Percentiles rank a stretch among this genome's conserved stretches.
These are phyloP conservation scores for Microcos paniculata DNA, from an alignment of 345 rosid species.

Conservation along the genomic window DNA sequence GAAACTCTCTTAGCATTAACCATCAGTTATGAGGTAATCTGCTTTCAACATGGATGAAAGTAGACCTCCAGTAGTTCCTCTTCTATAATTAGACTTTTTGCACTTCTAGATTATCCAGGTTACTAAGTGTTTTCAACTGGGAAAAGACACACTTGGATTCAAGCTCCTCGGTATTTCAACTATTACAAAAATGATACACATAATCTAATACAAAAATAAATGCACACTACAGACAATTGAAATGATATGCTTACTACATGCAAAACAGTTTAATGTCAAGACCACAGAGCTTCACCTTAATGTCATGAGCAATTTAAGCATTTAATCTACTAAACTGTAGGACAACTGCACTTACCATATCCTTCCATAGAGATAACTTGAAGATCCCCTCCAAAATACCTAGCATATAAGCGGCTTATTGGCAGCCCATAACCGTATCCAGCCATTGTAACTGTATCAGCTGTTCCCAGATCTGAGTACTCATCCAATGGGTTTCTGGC, in stretches of 20 bases:
- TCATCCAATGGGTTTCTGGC: conserved; percentile 89
- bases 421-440: conserved; percentile 97
- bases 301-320: not conserved
- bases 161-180: not conserved
- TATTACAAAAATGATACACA: not conserved
- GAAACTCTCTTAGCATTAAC: not conserved
- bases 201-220: not conserved
- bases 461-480: conserved; percentile 52
- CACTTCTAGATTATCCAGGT: not conserved
- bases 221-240: not conserved
- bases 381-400: conserved; percentile 95
- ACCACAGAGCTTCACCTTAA: not conserved
- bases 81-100: not conserved
- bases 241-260: not conserved
- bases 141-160: not conserved
- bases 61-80: not conserved
- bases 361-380: conserved; percentile 98
- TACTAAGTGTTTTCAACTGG: not conserved
- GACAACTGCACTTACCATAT: conserved; percentile 69
- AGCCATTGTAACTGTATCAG: conserved; percentile 83
- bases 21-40: not conserved
- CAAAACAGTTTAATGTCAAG: not conserved
- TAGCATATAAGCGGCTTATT: conserved; percentile 92
- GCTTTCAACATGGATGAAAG: not conserved
- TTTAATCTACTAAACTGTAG: not conserved